Percentiles rank a stretch among this genome's conserved stretches.
Conservation (phyloP, 257 asterid species). For the Cynanchum wilfordii region DNA sequence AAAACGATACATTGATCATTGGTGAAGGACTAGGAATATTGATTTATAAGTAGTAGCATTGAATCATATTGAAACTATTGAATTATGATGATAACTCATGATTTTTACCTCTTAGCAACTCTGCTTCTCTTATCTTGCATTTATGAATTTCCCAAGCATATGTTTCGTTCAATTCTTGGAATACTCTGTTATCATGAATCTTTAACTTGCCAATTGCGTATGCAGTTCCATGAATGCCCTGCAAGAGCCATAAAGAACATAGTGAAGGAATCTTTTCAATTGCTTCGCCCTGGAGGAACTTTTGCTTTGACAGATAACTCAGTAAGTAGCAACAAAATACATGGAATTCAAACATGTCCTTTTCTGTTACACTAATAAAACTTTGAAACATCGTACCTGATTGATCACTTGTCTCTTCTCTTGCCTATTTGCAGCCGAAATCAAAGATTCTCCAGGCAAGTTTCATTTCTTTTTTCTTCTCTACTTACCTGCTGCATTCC, state of each 20-base stretch:
- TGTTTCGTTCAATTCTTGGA: background rate
- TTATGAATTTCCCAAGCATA: background rate
- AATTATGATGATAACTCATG: no score
- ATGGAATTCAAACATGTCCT: background rate
- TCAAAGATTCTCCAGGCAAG: slow-evolving; percentile 93
- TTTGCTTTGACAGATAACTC: slow-evolving; percentile 82
- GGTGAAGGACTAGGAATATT: background rate
- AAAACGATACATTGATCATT: background rate
- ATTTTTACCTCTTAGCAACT: background rate
- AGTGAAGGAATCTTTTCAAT: slow-evolving; percentile 64
- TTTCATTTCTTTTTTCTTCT: background rate
- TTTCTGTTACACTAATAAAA: background rate
- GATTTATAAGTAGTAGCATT: background rate
- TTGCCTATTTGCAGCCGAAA: slow-evolving; percentile 69
- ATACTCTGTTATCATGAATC: background rate
- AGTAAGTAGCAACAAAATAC: slow-evolving; percentile 36
- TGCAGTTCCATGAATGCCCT: slow-evolving; percentile 95
- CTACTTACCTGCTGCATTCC: background rate
- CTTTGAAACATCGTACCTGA: background rate
- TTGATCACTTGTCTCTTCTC: background rate
- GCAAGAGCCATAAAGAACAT: slow-evolving; percentile 74
- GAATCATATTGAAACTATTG: background rate
- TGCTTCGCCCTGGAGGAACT: slow-evolving; percentile 93
- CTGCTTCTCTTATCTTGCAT: background rate
- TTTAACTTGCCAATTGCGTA: background rate